phyloP scores from a whole-genome alignment of 371 early-diverging fungal genomes.

The Blakeslea trispora region DNA sequence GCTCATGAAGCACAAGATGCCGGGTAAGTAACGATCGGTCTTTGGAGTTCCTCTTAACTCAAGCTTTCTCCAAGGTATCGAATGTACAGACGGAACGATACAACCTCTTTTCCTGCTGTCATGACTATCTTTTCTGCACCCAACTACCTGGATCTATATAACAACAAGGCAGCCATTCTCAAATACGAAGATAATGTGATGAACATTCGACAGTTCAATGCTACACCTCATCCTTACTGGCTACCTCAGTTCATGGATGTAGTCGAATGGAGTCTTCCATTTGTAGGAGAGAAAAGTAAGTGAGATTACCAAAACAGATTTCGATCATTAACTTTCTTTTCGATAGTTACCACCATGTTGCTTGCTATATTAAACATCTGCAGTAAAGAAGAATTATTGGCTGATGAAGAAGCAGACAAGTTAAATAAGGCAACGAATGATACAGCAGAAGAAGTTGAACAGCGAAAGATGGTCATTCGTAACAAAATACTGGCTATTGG shows the following conservation, averaged over 20 bases:
- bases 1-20: slow-evolving; percentile 99
- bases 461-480: slow-evolving; percentile 71
- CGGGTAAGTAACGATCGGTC: too few species aligned
- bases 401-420: slow-evolving; percentile 42
- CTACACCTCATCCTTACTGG: slow-evolving; percentile 95
- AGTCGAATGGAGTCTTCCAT: slow-evolving; percentile 97
- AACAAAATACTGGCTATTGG: slow-evolving; percentile 94
- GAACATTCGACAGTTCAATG: slow-evolving; percentile 92
- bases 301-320: background rate
- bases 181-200: slow-evolving; percentile 97
- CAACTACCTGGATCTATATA: slow-evolving; percentile 96
- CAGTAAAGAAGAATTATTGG: slow-evolving; percentile 71
- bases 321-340: background rate
- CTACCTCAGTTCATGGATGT: slow-evolving; percentile 97
- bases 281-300: slow-evolving; percentile 97
- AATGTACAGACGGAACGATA: slow-evolving; percentile 92
- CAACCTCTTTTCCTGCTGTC: slow-evolving; percentile 93
- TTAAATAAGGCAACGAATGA: background rate
- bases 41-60: too few species aligned
- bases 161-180: slow-evolving; percentile 96
- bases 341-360: slow-evolving; percentile 95
- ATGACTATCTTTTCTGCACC: slow-evolving; percentile 98
- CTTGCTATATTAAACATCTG: slow-evolving; percentile 90
- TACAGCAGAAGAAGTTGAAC: slow-evolving; percentile 32
- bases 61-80: slow-evolving; percentile 58